phyloP scores from a whole-genome alignment of 1,139 yeast species.

The Schwanniomyces etchellsii region DNA sequence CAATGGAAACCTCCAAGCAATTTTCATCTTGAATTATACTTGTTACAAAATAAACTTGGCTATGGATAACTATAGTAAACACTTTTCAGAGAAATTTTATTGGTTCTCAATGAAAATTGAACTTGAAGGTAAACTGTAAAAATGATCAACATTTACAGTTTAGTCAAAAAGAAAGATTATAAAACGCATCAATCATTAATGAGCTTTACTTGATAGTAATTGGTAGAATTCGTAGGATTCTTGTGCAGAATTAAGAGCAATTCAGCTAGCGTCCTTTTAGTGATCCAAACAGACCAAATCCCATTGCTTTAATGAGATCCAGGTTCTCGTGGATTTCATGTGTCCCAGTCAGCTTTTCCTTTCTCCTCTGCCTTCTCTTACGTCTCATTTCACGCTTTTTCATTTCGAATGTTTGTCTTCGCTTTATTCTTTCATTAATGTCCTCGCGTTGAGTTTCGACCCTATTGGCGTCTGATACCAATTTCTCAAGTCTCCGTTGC shows the following conservation, averaged over 20 bases:
- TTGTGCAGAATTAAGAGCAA: too few relatives aligned
- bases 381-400: constrained; percentile 23
- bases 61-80: constrained; percentile 2
- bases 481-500: constrained; percentile 25
- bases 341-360: constrained; percentile 9
- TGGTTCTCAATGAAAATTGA: constrained; percentile 7
- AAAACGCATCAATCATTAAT: too few relatives aligned
- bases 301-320: too few relatives aligned
- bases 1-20: constrained; percentile 40
- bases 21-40: constrained; percentile 24
- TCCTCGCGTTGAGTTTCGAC: constrained; percentile 14
- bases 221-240: too few relatives aligned
- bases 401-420: constrained; percentile 37
- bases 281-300: constrained; percentile 47
- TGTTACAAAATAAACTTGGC: constrained; percentile 1
- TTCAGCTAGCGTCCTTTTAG: too few relatives aligned
- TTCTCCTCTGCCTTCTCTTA: constrained; percentile 17
- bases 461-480: constrained; percentile 17
- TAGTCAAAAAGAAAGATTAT: too few relatives aligned
- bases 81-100: constrained; percentile 8
- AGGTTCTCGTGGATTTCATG: too few relatives aligned
- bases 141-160: constrained; percentile 1
- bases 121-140: constrained; percentile 6
- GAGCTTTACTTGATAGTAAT: too few relatives aligned
- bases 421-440: constrained; percentile 39